Evolutionary conservation across 2,329 filamentous ascomycete species (phyloP).

Genomic region (Pseudogymnoascus sp.): DNA sequence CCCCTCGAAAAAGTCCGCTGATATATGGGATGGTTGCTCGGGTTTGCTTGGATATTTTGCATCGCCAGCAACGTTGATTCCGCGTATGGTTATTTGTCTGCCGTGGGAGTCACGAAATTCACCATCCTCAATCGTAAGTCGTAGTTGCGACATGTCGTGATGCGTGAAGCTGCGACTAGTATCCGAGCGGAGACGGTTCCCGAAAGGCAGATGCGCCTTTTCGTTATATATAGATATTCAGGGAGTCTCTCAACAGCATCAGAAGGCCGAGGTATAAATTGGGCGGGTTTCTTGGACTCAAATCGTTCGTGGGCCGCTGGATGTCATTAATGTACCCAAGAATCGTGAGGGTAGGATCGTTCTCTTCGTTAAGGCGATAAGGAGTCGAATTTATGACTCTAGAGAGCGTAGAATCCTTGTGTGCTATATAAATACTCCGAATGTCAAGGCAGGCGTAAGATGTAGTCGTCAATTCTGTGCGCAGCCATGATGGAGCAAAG

Average conservation of each 20-base stretch:
- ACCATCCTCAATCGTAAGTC: constrained; percentile 76
- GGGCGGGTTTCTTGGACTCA: not conserved
- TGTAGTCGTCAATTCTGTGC: not conserved
- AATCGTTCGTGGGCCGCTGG: not conserved
- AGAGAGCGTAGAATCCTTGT: not conserved
- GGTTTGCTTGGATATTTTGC: constrained; percentile 82
- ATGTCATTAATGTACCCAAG: not conserved
- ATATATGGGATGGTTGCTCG: constrained; percentile 71
- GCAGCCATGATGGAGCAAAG: constrained; percentile 1
- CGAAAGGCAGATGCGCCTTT: not conserved
- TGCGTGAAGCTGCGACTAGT: not conserved
- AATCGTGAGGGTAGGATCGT: not conserved
- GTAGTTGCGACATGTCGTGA: constrained; percentile 61
- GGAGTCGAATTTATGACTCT: not conserved
- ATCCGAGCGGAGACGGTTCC: not conserved
- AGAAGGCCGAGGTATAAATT: not conserved
- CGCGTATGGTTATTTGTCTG: constrained; percentile 80
- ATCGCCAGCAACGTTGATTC: constrained; percentile 90
- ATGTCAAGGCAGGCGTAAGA: not conserved
- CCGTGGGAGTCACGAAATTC: constrained; percentile 76
- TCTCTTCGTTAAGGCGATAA: not conserved
- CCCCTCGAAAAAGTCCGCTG: constrained; percentile 80
- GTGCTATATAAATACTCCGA: not conserved
- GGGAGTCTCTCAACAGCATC: not conserved
- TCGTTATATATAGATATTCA: not conserved